Evolutionary conservation across 2,329 filamentous ascomycete genomes (phyloP).

Genomic region (Alternaria triticimaculans): DNA sequence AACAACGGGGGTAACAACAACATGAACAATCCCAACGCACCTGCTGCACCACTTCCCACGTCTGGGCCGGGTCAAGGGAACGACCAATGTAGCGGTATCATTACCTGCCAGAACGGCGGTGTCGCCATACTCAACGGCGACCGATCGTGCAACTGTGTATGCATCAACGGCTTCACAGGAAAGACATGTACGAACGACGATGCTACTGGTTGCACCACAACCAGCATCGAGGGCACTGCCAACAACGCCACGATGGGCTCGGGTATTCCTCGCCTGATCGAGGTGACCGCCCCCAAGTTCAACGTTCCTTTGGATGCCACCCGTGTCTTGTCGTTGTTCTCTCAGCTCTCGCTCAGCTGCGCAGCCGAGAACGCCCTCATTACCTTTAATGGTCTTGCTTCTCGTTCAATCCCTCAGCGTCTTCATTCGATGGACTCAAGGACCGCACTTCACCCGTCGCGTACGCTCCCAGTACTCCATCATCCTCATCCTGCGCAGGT

Average conservation of each 20-base stretch:
- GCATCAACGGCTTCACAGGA: slow-evolving; percentile 84
- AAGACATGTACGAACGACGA: slow-evolving; percentile 61
- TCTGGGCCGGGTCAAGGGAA: slow-evolving; percentile 17
- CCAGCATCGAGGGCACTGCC: slow-evolving; percentile 49
- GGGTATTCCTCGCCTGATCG: slow-evolving; percentile 76
- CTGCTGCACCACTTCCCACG: slow-evolving; percentile 29
- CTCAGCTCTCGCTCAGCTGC: slow-evolving; percentile 77
- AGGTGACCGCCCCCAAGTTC: slow-evolving; percentile 70
- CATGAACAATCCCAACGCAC: slow-evolving; percentile 25
- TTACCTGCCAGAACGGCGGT: slow-evolving; percentile 80
- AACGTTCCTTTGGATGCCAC: slow-evolving; percentile 75
- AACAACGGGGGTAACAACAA: slow-evolving; percentile 27
- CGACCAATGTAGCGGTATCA: slow-evolving; percentile 63
- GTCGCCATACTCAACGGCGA: slow-evolving; percentile 72
- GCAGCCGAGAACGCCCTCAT: slow-evolving; percentile 85
- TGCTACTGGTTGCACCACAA: slow-evolving; percentile 62
- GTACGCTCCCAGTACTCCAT: slow-evolving; percentile 33
- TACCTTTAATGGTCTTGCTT: slow-evolving; percentile 69
- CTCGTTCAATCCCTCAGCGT: slow-evolving; percentile 30
- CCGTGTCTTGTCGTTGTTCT: slow-evolving; percentile 77
- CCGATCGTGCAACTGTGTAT: slow-evolving; percentile 79
- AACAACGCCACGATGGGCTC: slow-evolving; percentile 76
- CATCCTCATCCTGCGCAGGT: slow-evolving; percentile 25
- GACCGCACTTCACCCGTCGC: slow-evolving; percentile 26
- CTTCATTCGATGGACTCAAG: slow-evolving; percentile 30